Base-by-base conservation (phyloP, 2,329 filamentous ascomycete genomes). In the Balansia obtecta region DNA sequence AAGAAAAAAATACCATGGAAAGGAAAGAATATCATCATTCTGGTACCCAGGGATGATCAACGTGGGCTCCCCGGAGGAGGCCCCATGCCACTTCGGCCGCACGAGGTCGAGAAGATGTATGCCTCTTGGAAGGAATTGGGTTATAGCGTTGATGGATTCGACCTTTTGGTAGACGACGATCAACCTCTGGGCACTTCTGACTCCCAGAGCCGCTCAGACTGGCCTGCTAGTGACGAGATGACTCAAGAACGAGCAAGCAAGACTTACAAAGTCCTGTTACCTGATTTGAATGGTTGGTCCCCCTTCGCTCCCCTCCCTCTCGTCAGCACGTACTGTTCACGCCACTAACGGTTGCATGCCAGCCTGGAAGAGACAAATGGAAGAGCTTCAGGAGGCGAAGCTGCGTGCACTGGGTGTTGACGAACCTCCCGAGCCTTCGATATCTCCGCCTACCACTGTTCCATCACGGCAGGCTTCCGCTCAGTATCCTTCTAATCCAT, bases 321-420 rank as follows among this genome's bases (percentile, higher is more conserved):
- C 4, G 2, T 27, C 13, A 9, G 41, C 11, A 32, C 20, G 15
- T 10, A 3, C 34, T 44, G 8, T 37, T 15, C 10, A 37, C 43
- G 27, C 30, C 5, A 49, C 48, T 60, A 60, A 59, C 30, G 4
- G 27, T 46, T 2, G 40, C 27, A 46, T 4, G 49, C n/a, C 51
- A 75, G 75, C 76, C 1, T 82, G 78, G 78, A 85, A 88, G 60
- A 74, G 81, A 27, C 95, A 97, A 65, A 85, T 90, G 52, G 79
- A 85, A 50, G 83, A 85, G 57, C 72, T 97, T 37, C 82, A 87
- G 57, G 93, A 98, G 69, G 88, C 91, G 53, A 98, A 96, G 69
- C 74, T 98, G 48, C 83, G 89, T 54, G 90, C 91, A 47, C 75
- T 98, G 50, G 93, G 93, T 56, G 93, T 82, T 37, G 82, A 85